phyloP scores from a whole-genome alignment of 140 eudicot genomes.

The Anethum foeniculum region DNA sequence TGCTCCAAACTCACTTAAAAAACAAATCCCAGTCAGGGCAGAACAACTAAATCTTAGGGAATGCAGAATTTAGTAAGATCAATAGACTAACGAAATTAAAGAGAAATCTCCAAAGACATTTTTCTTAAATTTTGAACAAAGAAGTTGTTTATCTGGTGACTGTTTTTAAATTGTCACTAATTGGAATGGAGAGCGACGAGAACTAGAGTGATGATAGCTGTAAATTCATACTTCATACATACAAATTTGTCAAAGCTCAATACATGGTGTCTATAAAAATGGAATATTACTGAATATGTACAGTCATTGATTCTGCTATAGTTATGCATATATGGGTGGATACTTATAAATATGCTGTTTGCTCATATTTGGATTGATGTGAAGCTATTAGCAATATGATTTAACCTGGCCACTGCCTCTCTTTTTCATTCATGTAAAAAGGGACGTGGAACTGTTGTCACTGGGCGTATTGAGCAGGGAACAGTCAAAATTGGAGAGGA shows the following conservation, averaged over 20 bases:
- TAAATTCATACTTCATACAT: background rate
- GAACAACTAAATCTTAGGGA: background rate
- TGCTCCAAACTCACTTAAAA: background rate
- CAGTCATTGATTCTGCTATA: background rate
- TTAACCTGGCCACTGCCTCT: background rate
- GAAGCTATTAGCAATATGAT: background rate
- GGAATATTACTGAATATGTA: background rate
- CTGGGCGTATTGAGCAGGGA: conserved; percentile 62
- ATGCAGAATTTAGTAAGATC: background rate
- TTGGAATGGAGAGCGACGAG: background rate
- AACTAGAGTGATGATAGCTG: background rate
- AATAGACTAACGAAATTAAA: background rate
- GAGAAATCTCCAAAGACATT: background rate
- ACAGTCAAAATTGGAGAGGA: conserved; percentile 46
- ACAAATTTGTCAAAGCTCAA: background rate
- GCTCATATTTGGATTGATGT: background rate
- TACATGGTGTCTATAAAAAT: background rate
- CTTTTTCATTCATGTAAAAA: background rate
- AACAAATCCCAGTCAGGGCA: background rate
- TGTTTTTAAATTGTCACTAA: background rate
- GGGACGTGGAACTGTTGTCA: conserved; percentile 67
- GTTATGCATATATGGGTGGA: background rate
- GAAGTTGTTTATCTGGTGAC: background rate
- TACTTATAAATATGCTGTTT: background rate
- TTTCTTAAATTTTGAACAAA: background rate